Percentiles rank a stretch among this genome's conserved stretches.
phyloP scores from a whole-genome alignment of 495 filamentous ascomycete genomes.

The Corynascus novoguineensis region DNA sequence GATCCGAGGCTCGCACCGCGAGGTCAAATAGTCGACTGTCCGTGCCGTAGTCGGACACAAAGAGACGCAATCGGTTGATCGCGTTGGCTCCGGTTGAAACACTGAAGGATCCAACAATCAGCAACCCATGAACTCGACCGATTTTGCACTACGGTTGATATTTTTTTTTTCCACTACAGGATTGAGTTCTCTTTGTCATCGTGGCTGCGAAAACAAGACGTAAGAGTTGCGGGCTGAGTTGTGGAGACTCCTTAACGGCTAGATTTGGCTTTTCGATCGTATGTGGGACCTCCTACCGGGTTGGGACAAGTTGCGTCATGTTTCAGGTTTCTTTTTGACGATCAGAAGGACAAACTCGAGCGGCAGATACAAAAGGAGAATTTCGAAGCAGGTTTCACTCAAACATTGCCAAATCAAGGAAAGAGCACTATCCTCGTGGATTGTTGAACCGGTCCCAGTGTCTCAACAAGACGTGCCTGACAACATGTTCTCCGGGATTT shows the following conservation, averaged over 20 bases:
- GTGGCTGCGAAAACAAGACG: too few relatives aligned
- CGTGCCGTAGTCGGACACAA: background rate
- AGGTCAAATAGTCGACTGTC: background rate
- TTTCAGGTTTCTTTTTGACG: background rate
- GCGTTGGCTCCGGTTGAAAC: slow-evolving; percentile 3
- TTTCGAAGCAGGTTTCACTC: too few relatives aligned
- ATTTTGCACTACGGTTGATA: too few relatives aligned
- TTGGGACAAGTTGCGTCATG: slow-evolving; percentile 9
- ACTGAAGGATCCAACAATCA: background rate
- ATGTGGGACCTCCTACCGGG: background rate
- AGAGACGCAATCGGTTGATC: background rate
- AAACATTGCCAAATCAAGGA: too few relatives aligned
- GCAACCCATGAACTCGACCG: background rate
- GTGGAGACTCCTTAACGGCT: background rate
- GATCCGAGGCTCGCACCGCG: background rate
- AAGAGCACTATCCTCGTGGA: too few relatives aligned
- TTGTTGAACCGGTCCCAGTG: too few relatives aligned
- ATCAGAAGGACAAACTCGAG: background rate
- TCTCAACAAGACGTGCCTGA: too few relatives aligned
- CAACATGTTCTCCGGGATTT: too few relatives aligned
- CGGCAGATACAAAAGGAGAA: background rate
- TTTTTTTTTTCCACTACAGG: too few relatives aligned
- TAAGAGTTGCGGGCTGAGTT: background rate
- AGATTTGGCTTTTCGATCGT: background rate
- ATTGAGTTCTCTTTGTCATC: too few relatives aligned